Evolutionary conservation across 345 rosid species (phyloP).

Genomic region (Kandelia obovata): DNA sequence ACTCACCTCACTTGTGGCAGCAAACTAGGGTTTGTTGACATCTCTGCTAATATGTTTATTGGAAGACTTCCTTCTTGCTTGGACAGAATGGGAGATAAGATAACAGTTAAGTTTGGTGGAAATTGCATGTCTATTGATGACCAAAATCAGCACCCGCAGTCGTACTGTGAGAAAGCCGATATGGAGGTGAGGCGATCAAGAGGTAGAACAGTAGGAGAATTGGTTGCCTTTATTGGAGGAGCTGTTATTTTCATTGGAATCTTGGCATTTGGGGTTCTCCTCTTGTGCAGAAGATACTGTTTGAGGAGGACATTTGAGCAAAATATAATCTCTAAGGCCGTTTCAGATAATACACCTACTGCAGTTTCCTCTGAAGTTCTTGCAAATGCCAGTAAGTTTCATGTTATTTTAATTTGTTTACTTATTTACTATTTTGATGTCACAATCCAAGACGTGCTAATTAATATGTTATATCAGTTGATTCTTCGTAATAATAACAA

Average conservation of each 20-base stretch:
- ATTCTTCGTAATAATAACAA: too few relatives aligned
- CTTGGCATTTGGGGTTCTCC: constrained; percentile 40
- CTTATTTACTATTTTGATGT: neutral
- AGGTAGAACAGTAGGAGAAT: constrained; percentile 41
- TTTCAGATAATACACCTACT: constrained; percentile 44
- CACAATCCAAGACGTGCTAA: neutral
- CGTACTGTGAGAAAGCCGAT: constrained; percentile 49
- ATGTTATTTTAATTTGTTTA: neutral
- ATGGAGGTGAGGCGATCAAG: constrained; percentile 34
- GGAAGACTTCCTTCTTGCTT: constrained; percentile 82
- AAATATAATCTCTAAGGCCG: constrained; percentile 50
- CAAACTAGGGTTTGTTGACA: constrained; percentile 82
- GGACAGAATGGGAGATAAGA: constrained; percentile 48
- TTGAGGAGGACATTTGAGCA: constrained; percentile 38
- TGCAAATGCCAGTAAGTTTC: constrained; percentile 84
- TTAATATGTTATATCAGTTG: too few relatives aligned
- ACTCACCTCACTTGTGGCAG: constrained; percentile 49
- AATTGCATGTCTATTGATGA: constrained; percentile 61
- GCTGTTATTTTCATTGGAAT: constrained; percentile 47
- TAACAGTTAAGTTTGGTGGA: constrained; percentile 59
- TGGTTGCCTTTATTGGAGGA: constrained; percentile 49
- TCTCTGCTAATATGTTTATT: constrained; percentile 65
- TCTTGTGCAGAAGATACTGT: constrained; percentile 40
- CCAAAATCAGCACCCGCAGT: constrained; percentile 53
- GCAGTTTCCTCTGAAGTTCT: constrained; percentile 71